Evolutionary conservation across 345 rosid species (phyloP).

Genomic region (Rhodamnia rubescens): DNA sequence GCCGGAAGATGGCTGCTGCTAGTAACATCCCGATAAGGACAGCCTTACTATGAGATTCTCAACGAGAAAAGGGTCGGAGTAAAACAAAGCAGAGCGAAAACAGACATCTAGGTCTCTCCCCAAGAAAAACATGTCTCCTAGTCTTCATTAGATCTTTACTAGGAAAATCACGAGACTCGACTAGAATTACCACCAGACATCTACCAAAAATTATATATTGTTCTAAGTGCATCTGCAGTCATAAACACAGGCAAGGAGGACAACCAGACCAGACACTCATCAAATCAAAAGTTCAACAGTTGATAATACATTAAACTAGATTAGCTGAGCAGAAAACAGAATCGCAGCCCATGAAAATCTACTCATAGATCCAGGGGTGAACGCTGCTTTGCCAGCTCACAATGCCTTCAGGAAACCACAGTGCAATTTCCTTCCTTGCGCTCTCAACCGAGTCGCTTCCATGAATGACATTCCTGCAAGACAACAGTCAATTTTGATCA

Average conservation of each 20-base stretch:
- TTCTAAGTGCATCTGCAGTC: background rate
- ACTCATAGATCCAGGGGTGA: constrained; percentile 84
- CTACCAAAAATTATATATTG: background rate
- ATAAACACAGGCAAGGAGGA: background rate
- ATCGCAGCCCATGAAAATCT: background rate
- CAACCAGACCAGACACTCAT: background rate
- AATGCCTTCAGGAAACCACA: constrained; percentile 88
- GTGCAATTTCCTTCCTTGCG: constrained; percentile 72
- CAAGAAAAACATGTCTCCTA: too few relatives aligned
- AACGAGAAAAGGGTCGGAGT: too few relatives aligned
- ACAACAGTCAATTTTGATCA: background rate
- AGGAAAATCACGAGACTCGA: background rate
- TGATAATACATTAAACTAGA: background rate
- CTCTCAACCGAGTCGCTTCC: constrained; percentile 86
- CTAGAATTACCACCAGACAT: background rate
- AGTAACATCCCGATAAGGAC: too few relatives aligned
- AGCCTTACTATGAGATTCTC: too few relatives aligned
- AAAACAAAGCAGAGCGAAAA: too few relatives aligned
- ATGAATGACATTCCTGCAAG: constrained; percentile 74
- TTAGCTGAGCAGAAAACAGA: background rate
- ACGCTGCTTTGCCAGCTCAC: constrained; percentile 76
- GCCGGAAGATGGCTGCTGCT: too few relatives aligned
- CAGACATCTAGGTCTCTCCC: too few relatives aligned
- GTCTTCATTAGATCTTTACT: background rate
- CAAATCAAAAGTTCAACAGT: background rate